Evolutionary conservation across 2,329 filamentous ascomycete genomes (phyloP).

Genomic region (Neurospora crassa): DNA sequence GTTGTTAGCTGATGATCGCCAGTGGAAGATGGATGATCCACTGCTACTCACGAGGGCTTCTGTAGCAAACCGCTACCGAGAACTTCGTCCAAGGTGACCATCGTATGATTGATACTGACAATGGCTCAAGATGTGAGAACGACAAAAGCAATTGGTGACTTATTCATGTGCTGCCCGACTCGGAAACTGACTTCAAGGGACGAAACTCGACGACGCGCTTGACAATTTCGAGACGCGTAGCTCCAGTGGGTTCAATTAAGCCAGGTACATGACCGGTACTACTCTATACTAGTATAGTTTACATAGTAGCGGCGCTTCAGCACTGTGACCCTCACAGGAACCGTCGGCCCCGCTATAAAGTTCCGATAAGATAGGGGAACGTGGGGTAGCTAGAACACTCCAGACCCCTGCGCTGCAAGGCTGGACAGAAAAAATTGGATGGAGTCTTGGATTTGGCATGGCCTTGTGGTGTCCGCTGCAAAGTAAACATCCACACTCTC

Average conservation of each 20-base stretch:
- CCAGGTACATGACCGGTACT: background rate
- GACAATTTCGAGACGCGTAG: constrained; percentile 7
- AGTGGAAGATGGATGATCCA: background rate
- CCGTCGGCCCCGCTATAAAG: constrained; percentile 3
- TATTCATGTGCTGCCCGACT: constrained; percentile 1
- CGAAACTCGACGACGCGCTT: background rate
- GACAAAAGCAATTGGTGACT: constrained; percentile 2
- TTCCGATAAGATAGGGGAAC: constrained; percentile 16
- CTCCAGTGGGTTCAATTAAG: constrained; percentile 8
- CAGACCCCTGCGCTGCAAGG: constrained; percentile 5
- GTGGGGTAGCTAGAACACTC: constrained; percentile 11
- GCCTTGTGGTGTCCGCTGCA: background rate
- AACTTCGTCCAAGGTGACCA: constrained; percentile 36
- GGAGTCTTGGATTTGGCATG: background rate
- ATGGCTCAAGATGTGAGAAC: constrained; percentile 1
- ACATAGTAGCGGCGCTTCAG: constrained; percentile 9
- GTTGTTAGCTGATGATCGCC: constrained; percentile 6
- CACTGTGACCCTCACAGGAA: constrained; percentile 5
- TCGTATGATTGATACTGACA: constrained; percentile 17
- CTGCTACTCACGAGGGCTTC: constrained; percentile 35
- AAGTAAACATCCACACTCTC: background rate
- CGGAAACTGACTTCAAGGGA: background rate
- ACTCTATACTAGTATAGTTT: background rate
- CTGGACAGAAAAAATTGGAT: constrained; percentile 15
- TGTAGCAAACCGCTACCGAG: constrained; percentile 32